Percentiles rank a stretch among this genome's conserved stretches.
These are phyloP conservation scores for Quercus phellos DNA, from an alignment of 331 rosid species.

Conservation along the genomic window DNA sequence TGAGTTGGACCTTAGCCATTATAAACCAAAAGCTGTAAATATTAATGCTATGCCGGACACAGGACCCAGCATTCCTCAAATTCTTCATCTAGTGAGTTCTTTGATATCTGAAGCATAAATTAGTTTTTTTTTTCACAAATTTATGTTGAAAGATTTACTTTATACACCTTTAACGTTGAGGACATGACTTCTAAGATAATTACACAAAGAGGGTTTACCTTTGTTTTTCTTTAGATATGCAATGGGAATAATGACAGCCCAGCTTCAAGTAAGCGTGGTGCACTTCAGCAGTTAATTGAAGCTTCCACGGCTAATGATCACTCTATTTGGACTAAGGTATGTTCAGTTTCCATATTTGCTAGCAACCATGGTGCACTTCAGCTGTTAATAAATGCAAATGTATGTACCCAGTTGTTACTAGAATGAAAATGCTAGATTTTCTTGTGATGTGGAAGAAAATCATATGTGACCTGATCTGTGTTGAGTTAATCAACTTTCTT, in stretches of 20 bases:
- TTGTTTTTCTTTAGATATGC: slow-evolving; percentile 48
- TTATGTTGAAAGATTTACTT: neutral
- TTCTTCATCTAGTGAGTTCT: slow-evolving; percentile 83
- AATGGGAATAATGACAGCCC: slow-evolving; percentile 67
- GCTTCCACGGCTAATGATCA: slow-evolving; percentile 70
- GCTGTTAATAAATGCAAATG: neutral
- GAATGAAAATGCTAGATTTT: neutral
- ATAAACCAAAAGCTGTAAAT: slow-evolving; percentile 41
- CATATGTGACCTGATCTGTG: neutral
- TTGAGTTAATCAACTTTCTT: neutral
- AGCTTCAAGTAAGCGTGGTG: slow-evolving; percentile 59
- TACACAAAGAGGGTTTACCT: slow-evolving; percentile 1
- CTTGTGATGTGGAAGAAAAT: neutral
- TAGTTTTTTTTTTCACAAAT: neutral
- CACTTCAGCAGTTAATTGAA: slow-evolving; percentile 82
- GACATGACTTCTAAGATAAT: neutral
- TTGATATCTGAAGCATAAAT: slow-evolving; percentile 6
- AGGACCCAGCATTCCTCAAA: slow-evolving; percentile 90
- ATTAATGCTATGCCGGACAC: slow-evolving; percentile 47
- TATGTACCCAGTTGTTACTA: neutral
- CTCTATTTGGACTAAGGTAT: slow-evolving; percentile 89
- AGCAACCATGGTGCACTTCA: neutral
- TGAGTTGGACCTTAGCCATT: slow-evolving; percentile 46
- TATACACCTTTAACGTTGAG: neutral
- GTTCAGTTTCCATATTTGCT: slow-evolving; percentile 11